phyloP scores from a whole-genome alignment of 768 basidiomycete genomes.

The Fistulinella prunicolor region DNA sequence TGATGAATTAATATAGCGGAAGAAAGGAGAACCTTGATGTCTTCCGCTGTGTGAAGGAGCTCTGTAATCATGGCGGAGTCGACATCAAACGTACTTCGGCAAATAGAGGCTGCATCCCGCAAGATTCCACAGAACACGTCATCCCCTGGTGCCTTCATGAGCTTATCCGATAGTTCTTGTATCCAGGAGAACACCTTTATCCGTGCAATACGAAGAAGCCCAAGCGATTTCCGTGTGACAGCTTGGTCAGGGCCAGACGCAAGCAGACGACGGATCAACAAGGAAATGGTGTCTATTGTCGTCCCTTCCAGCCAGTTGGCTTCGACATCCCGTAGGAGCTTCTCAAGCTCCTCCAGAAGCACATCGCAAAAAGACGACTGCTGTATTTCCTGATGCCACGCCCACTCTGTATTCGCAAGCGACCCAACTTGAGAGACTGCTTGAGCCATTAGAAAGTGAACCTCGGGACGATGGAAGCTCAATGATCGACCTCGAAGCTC shows the following conservation, averaged over 20 bases:
- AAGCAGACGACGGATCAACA: neutral
- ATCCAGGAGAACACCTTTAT: neutral
- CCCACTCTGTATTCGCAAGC: neutral
- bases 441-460: neutral
- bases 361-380: conserved; percentile 9
- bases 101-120: neutral
- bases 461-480: neutral
- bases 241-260: neutral
- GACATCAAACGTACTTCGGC: neutral
- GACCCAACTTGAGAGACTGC: neutral
- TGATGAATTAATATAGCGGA: neutral
- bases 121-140: neutral
- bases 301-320: conserved; percentile 3
- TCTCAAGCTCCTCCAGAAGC: conserved; percentile 1
- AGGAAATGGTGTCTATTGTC: conserved; percentile 1
- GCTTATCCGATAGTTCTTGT: neutral
- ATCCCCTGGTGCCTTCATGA: neutral
- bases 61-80: neutral
- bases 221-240: neutral
- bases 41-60: neutral
- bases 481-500: neutral
- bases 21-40: neutral
- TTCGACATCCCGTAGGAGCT: neutral
- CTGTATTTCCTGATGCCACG: conserved; percentile 13
- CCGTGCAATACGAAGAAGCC: neutral